Percentiles rank a stretch among this genome's conserved stretches.
Conservation (phyloP, 352 stramenopile species). For the Vaucheria bursata region DNA sequence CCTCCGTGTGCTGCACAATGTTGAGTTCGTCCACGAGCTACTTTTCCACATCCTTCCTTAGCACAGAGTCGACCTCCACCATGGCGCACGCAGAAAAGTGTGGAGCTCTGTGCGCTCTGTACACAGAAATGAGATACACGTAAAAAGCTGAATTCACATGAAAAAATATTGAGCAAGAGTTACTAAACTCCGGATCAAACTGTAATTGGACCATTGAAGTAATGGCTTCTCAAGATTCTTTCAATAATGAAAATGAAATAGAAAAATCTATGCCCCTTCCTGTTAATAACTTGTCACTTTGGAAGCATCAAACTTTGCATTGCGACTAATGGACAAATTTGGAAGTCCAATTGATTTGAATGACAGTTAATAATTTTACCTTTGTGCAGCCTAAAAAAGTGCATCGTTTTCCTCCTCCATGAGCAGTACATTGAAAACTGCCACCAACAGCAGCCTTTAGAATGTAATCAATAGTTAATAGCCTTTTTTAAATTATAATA, state of each 20-base stretch:
- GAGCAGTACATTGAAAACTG: conserved; percentile 64
- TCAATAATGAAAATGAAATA: too few relatives aligned
- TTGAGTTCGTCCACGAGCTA: conserved; percentile 58
- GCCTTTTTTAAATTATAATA: too few relatives aligned
- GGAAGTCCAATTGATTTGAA: too few relatives aligned
- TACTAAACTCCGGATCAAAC: background rate
- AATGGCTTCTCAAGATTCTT: too few relatives aligned
- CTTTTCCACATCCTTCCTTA: conserved; percentile 50
- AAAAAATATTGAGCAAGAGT: conserved; percentile 4
- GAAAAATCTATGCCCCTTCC: too few relatives aligned
- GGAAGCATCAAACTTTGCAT: too few relatives aligned
- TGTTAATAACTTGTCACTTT: too few relatives aligned
- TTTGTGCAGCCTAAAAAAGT: conserved; percentile 26
- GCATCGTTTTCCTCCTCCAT: conserved; percentile 70
- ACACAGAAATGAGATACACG: conserved; percentile 60
- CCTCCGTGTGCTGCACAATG: conserved; percentile 62
- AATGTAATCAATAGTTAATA: background rate
- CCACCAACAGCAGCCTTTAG: conserved; percentile 63
- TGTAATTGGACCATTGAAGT: background rate
- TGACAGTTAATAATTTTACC: too few relatives aligned
- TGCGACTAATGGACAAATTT: too few relatives aligned
- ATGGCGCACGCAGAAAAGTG: conserved; percentile 73
- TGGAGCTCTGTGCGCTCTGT: conserved; percentile 68
- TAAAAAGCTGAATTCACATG: conserved; percentile 53
- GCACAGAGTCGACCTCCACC: conserved; percentile 70